Base-by-base conservation (phyloP, 371 early-diverging fungal genomes). In the Phascolomyces articulosus region DNA sequence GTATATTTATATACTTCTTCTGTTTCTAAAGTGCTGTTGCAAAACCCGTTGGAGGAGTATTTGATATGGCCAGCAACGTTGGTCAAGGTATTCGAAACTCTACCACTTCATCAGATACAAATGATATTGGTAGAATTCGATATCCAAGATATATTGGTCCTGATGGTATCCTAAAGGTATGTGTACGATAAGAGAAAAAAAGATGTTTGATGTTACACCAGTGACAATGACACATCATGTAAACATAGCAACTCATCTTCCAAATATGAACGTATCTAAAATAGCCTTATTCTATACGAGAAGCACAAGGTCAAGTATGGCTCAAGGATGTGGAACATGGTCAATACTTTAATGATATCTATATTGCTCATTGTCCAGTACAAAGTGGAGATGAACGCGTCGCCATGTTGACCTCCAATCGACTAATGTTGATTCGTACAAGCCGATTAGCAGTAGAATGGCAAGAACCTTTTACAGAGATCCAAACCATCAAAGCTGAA, bases 231-330 rank as follows among this genome's bases (percentile, higher is more conserved):
- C n/a, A n/a, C n/a, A 7, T 40, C 15, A 40, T 40, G 40, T 40
- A 40, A 9, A n/a, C n/a, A n/a, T n/a, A n/a, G n/a, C n/a, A n/a
- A 18, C 13, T 47, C 11, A 47, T 26, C 7, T 56, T 13, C 13
- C 9, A 44, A 38, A 34, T 16, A 56, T 40, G 11, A 16, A 31
- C 21, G 7, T n/a, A 41, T 13, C 6, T 47, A 15, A 55, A 76
- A 20, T 70, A 88, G 73, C 87, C 88, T 0, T 98, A 95, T 74
- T 85, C 90, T 28, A 72, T 78, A 8, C 84, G 90, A 29, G 95
- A 96, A 72, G 96, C 97, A 0, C 84, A 94, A 41, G 98, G 98
- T 6, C 92, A 98, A 69, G 85, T 76, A 63, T 95, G 96, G 95
- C 86, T 97, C 53, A 93, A 93, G 66, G 89, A 91, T 66, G 78